A percentile compares a stretch with the other conserved stretches of the same genome.
These are phyloP conservation scores for Penicillium bovifimosum DNA, from an alignment of 495 filamentous ascomycete genomes.

Conservation along the genomic window DNA sequence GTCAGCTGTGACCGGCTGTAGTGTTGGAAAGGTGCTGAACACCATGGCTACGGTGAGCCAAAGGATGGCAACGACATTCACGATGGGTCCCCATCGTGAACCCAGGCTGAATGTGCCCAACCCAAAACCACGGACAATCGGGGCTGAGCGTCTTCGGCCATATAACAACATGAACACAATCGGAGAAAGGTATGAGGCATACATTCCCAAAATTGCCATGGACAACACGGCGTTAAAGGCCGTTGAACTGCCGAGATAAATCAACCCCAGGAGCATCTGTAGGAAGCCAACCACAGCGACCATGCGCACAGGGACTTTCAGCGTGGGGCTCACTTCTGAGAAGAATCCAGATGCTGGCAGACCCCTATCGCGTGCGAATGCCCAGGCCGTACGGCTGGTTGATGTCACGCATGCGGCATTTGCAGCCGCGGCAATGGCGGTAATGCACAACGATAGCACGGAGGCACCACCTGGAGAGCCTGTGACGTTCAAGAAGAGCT, in stretches of 20 bases:
- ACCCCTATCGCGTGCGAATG: conserved; percentile 19
- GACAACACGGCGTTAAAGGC: conserved; percentile 42
- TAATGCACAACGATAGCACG: conserved; percentile 17
- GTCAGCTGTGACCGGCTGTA: conserved; percentile 17
- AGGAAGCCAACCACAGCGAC: conserved; percentile 14
- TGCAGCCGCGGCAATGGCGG: conserved; percentile 15
- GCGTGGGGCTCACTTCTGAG: conserved; percentile 10
- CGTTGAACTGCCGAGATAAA: conserved; percentile 38
- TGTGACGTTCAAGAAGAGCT: conserved; percentile 36
- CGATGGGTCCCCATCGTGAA: conserved; percentile 10
- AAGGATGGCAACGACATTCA: conserved; percentile 14
- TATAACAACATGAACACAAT: conserved; percentile 22
- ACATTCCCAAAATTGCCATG: conserved; percentile 34
- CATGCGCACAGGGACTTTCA: conserved; percentile 22
- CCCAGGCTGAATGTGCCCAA: conserved; percentile 14
- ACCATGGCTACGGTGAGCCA: conserved; percentile 21
- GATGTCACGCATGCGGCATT: conserved; percentile 20
- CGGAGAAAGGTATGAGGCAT: conserved; percentile 32
- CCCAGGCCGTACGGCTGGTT: conserved; percentile 23
- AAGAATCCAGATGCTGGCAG: conserved; percentile 14
- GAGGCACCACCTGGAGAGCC: conserved; percentile 33
- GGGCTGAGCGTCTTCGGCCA: conserved; percentile 5
- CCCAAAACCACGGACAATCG: conserved; percentile 5
- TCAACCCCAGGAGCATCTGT: conserved; percentile 34
- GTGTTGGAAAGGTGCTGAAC: conserved; percentile 22